These are phyloP conservation scores for Nicotiana paniculata DNA, from an alignment of 257 asterid genomes.

Conservation along the genomic window DNA sequence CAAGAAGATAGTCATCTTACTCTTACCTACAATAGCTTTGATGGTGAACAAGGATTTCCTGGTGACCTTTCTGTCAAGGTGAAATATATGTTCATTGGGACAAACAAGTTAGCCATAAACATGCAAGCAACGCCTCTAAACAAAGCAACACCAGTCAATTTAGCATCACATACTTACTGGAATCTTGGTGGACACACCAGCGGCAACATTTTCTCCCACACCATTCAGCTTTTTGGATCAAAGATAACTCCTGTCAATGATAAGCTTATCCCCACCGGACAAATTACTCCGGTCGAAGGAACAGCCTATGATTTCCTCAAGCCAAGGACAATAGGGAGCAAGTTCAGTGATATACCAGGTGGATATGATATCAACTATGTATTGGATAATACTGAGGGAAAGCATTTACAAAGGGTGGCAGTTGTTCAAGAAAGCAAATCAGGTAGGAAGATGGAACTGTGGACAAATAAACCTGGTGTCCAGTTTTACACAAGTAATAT, in stretches of 20 bases:
- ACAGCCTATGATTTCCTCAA: conserved; percentile 57
- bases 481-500: conserved; percentile 70
- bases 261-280: conserved; percentile 71
- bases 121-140: conserved; percentile 54
- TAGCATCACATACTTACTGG: conserved; percentile 86
- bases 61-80: conserved; percentile 52
- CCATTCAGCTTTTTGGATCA: conserved; percentile 48
- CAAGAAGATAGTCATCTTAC: conserved; percentile 42
- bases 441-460: conserved; percentile 76
- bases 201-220: conserved; percentile 57
- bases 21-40: conserved; percentile 53
- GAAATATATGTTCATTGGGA: conserved; percentile 48
- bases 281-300: conserved; percentile 34
- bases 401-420: conserved; percentile 45
- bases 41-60: conserved; percentile 88
- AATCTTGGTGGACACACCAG: conserved; percentile 71
- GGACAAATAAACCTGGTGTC: conserved; percentile 74
- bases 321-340: conserved; percentile 42
- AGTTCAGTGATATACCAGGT: conserved; percentile 20
- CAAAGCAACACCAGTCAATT: conserved; percentile 71
- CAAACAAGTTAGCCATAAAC: conserved; percentile 36
- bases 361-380: conserved; percentile 85
- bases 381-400: conserved; percentile 26
- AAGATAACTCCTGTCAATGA: conserved; percentile 52
- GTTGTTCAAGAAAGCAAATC: conserved; percentile 35